Evolutionary conservation across 352 stramenopile genomes (phyloP).

Genomic region (Thalassiosira mediterranea): DNA sequence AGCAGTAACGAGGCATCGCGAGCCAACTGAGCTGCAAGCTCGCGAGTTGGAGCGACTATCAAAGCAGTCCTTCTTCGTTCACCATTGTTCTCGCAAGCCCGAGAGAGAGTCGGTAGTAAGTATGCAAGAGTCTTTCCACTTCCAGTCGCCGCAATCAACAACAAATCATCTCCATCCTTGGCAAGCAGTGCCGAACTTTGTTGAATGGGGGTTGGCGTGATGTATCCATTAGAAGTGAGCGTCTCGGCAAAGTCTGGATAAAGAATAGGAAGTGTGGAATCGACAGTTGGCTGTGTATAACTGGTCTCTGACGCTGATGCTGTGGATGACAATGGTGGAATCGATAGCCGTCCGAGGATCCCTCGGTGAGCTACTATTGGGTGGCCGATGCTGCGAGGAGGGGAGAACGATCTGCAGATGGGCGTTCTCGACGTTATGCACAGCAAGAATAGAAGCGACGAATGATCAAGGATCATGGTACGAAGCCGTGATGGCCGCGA

Average conservation of each 20-base stretch:
- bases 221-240: slow-evolving; percentile 35
- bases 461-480: slow-evolving; percentile 2
- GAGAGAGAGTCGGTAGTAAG: slow-evolving; percentile 87
- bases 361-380: background rate
- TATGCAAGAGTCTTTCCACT: slow-evolving; percentile 96
- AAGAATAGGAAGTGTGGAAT: slow-evolving; percentile 21
- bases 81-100: slow-evolving; percentile 4
- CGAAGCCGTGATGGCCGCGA: too few relatives aligned
- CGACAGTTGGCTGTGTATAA: background rate
- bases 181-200: slow-evolving; percentile 22
- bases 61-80: slow-evolving; percentile 46
- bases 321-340: slow-evolving; percentile 6
- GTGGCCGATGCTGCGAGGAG: slow-evolving; percentile 4
- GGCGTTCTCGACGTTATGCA: slow-evolving; percentile 3
- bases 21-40: slow-evolving; percentile 59
- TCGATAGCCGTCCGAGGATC: slow-evolving; percentile 1
- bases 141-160: slow-evolving; percentile 88
- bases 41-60: slow-evolving; percentile 64
- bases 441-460: slow-evolving; percentile 8
- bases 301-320: background rate
- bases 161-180: slow-evolving; percentile 58
- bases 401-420: slow-evolving; percentile 7
- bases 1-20: slow-evolving; percentile 48
- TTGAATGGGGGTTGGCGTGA: slow-evolving; percentile 65
- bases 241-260: slow-evolving; percentile 45